phyloP scores from a whole-genome alignment of 768 basidiomycete species.

The Amanita pallidorosea region DNA sequence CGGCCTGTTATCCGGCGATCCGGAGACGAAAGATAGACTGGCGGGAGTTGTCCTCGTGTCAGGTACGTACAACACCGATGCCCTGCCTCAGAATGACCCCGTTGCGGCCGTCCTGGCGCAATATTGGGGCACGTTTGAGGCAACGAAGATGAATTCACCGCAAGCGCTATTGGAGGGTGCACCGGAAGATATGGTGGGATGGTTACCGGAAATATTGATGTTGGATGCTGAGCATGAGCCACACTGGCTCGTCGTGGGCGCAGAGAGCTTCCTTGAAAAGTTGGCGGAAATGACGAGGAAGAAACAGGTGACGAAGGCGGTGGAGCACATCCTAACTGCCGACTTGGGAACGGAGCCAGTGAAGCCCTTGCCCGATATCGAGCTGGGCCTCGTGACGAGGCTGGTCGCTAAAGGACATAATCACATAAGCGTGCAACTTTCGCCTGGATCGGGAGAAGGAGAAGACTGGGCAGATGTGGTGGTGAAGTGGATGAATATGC shows the following conservation, averaged over 20 bases:
- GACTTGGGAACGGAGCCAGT: not conserved
- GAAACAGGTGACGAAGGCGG: slow-evolving; percentile 1
- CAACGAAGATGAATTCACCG: slow-evolving; percentile 26
- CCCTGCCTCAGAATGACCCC: slow-evolving; percentile 12
- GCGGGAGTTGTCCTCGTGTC: slow-evolving; percentile 36
- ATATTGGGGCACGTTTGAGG: slow-evolving; percentile 29
- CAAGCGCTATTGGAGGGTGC: slow-evolving; percentile 27
- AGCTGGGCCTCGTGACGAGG: slow-evolving; percentile 14
- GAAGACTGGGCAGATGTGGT: slow-evolving; percentile 53
- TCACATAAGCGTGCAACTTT: slow-evolving; percentile 46
- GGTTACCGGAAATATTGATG: slow-evolving; percentile 36
- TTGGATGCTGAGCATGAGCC: slow-evolving; percentile 47
- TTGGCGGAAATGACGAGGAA: slow-evolving; percentile 25
- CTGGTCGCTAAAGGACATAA: slow-evolving; percentile 44
- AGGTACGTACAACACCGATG: slow-evolving; percentile 30
- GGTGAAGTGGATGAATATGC: slow-evolving; percentile 22
- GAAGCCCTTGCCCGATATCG: not conserved
- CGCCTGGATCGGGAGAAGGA: slow-evolving; percentile 41
- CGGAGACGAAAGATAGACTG: slow-evolving; percentile 21
- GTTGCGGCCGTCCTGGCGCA: slow-evolving; percentile 20
- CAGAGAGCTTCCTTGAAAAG: slow-evolving; percentile 25
- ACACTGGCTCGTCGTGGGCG: slow-evolving; percentile 24
- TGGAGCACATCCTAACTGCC: not conserved
- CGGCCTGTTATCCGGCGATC: slow-evolving; percentile 19
- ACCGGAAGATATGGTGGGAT: slow-evolving; percentile 20